A percentile compares a stretch with the other conserved stretches of the same genome.
These are phyloP conservation scores for Rhododendron ovatum DNA, from an alignment of 148 eudicot genomes.

Conservation along the genomic window DNA sequence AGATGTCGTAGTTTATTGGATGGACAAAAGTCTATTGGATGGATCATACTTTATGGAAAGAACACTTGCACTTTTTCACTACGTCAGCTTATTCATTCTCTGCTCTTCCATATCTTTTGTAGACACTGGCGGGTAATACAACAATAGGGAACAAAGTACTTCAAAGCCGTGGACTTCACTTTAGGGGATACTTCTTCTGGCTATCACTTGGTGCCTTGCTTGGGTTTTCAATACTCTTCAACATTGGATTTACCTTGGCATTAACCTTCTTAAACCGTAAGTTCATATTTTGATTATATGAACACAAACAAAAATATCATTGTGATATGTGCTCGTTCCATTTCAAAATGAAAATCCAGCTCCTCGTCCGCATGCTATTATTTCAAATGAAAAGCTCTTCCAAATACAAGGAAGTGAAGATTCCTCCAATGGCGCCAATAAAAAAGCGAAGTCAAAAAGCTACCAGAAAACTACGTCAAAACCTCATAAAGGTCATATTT, in stretches of 20 bases:
- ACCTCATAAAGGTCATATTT: slow-evolving; percentile 36
- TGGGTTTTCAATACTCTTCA: slow-evolving; percentile 47
- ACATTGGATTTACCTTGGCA: slow-evolving; percentile 52
- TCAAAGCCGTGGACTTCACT: slow-evolving; percentile 50
- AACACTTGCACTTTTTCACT: background rate
- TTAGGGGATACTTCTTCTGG: slow-evolving; percentile 49
- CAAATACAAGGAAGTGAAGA: slow-evolving; percentile 27
- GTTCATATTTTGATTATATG: slow-evolving; percentile 5
- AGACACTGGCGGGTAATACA: slow-evolving; percentile 43
- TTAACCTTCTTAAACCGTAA: slow-evolving; percentile 59
- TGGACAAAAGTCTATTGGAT: background rate
- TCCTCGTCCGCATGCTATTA: slow-evolving; percentile 53
- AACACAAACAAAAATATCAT: background rate
- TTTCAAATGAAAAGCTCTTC: slow-evolving; percentile 58
- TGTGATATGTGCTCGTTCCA: background rate
- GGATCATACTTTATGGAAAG: background rate
- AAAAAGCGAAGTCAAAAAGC: slow-evolving; percentile 3
- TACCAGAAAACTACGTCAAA: background rate
- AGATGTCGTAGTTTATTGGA: background rate
- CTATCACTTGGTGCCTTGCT: slow-evolving; percentile 55
- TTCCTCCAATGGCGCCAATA: slow-evolving; percentile 1
- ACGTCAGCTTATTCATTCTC: background rate
- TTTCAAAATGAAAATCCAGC: slow-evolving; percentile 34
- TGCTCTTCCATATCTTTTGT: slow-evolving; percentile 1
- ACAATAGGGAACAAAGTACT: slow-evolving; percentile 58